Evolutionary conservation across 2,329 filamentous ascomycete genomes (phyloP).

Genomic region (Trichoderma simmonsii): DNA sequence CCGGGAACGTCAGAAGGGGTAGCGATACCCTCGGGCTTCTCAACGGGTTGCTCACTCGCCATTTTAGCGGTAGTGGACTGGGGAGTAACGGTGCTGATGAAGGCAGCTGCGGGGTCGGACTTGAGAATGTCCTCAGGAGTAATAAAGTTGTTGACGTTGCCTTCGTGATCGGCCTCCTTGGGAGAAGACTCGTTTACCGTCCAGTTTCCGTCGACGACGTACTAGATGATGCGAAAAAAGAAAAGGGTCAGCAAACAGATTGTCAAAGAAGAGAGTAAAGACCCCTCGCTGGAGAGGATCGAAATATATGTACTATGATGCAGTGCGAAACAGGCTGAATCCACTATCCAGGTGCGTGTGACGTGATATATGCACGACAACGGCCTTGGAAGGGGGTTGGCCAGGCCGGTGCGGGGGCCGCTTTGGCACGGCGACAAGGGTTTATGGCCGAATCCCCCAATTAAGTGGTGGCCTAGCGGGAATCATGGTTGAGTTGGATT

Average conservation of each 20-base stretch:
- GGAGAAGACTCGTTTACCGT: conserved; percentile 75
- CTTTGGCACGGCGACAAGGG: conserved; percentile 12
- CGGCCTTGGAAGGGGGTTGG: conserved; percentile 19
- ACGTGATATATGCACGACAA: conserved; percentile 20
- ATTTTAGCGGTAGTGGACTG: conserved; percentile 69
- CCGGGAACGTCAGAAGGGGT: conserved; percentile 42
- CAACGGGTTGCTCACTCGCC: conserved; percentile 45
- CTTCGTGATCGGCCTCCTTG: conserved; percentile 75
- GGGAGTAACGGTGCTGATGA: conserved; percentile 66
- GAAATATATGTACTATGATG: conserved; percentile 16
- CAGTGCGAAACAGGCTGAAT: conserved; percentile 14
- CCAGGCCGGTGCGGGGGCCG: conserved; percentile 18
- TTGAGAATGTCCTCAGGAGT: conserved; percentile 65
- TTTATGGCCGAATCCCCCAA: neutral
- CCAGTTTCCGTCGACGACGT: conserved; percentile 93
- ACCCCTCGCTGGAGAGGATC: neutral
- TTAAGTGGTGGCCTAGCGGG: conserved; percentile 6
- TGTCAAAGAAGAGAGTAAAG: neutral
- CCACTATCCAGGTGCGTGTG: conserved; percentile 18
- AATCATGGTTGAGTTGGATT: conserved; percentile 6
- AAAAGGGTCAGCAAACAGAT: conserved; percentile 19
- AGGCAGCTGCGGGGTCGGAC: conserved; percentile 45
- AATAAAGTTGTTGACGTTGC: conserved; percentile 92
- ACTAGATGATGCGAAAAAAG: conserved; percentile 52
- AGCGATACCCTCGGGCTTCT: conserved; percentile 21